Evolutionary conservation across 164 flowering plant genomes (phyloP), one percentile per base, ranked within the genome.

Genomic region (Platanus orientalis): DNA sequence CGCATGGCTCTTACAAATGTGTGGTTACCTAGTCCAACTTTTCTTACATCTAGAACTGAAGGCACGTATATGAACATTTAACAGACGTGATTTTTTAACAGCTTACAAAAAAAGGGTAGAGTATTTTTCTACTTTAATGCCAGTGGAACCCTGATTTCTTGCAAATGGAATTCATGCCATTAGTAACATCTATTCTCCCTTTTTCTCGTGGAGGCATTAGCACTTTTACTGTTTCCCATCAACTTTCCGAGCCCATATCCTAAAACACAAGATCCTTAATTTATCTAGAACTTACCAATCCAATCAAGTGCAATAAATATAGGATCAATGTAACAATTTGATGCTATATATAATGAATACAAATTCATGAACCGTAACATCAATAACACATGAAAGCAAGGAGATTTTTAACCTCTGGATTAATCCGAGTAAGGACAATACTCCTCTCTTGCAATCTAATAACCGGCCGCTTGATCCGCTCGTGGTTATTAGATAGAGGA

Each of bases 361-460:
- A 19, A 26, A 12, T 19, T 16, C 27, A 50, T 2, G 11, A 32
- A 23, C 29, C 12, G n/a, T 39, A 42, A 53, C 10, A 32, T 40
- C 30, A 6, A 0, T 29, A 21, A 28, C 12, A 60, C 28, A 63
- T 9, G 29, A 52, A 20, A 51, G 11, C 9, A 48, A 61, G 11
- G n/a, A 51, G 21, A n/a, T 48, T 64, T 48, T 73, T 67, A 62
- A 95, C 99, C 99, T 92, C 97, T 0, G 99, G 99, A 82, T 90
- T 92, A 62, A 95, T 92, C 50, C 99, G 89, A 45, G 99, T 95
- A 54, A 95, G 88, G 28, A 91, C 96, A 59, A 85, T 73, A 70
- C 86, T 86, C 74, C 70, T 88, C 6, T 95, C 99, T n/a, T 47
- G 89, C 78, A 95, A 74, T 68, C 99, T 81, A 25, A 95, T 76